A percentile compares a stretch with the other conserved stretches of the same genome.
These are phyloP conservation scores for Suillus ampliporus DNA, from an alignment of 768 basidiomycete species.

Conservation along the genomic window DNA sequence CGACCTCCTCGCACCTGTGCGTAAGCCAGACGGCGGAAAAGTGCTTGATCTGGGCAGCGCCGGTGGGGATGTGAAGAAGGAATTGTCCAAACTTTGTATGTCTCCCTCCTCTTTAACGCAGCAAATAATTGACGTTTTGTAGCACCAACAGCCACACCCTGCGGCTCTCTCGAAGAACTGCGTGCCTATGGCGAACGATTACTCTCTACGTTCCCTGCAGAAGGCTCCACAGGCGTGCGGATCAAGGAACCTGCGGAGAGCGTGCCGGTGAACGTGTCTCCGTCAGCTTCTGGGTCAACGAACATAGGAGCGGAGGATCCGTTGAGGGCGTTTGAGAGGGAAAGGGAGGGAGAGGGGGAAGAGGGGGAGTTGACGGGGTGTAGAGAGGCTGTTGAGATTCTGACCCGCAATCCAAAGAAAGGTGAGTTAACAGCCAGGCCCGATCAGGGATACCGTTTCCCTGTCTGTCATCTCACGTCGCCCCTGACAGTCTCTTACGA, in stretches of 20 bases:
- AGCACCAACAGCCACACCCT: slow-evolving; percentile 11
- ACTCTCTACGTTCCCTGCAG: slow-evolving; percentile 50
- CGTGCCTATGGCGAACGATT: slow-evolving; percentile 58
- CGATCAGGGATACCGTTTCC: too few species aligned
- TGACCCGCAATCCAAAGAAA: slow-evolving; percentile 90
- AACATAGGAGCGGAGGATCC: not conserved
- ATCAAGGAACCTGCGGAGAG: slow-evolving; percentile 34
- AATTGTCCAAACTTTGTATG: slow-evolving; percentile 19
- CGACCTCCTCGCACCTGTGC: slow-evolving; percentile 84
- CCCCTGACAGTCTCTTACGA: slow-evolving; percentile 80
- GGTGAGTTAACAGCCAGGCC: too few species aligned
- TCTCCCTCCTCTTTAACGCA: slow-evolving; percentile 4
- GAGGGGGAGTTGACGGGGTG: slow-evolving; percentile 57
- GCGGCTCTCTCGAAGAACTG: slow-evolving; percentile 51
- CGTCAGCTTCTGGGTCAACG: not conserved
- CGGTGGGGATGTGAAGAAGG: not conserved
- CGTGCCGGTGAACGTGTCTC: slow-evolving; percentile 21
- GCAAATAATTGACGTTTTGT: slow-evolving; percentile 4
- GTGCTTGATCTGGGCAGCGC: not conserved
- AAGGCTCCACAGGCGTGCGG: slow-evolving; percentile 28
- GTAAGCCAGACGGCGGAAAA: slow-evolving; percentile 26
- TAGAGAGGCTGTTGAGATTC: slow-evolving; percentile 87
- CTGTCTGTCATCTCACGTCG: too few species aligned
- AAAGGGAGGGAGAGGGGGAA: slow-evolving; percentile 43
- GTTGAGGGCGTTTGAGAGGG: not conserved